These are phyloP conservation scores for Crithidia sp. DNA, from an alignment of 208 protist genomes.

Conservation along the genomic window DNA sequence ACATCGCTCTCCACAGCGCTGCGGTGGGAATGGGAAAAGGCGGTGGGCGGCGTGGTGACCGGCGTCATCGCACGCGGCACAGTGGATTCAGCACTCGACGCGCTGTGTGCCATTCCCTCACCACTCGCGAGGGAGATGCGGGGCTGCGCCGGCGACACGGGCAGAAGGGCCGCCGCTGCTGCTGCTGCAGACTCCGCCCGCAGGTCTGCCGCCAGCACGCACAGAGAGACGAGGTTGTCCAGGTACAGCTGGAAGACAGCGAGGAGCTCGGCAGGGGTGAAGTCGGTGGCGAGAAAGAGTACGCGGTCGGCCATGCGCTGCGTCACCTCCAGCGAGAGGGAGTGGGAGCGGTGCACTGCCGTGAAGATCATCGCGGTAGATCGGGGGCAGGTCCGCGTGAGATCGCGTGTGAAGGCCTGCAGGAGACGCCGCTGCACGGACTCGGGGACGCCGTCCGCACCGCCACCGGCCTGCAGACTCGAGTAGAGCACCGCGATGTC, in stretches of 20 bases:
- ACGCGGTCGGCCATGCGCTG: constrained; percentile 66
- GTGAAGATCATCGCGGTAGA: constrained; percentile 79
- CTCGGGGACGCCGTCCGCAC: constrained; percentile 6
- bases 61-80: background rate
- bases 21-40: constrained; percentile 5
- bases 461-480: constrained; percentile 28
- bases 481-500: constrained; percentile 80
- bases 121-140: no score
- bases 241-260: constrained; percentile 76
- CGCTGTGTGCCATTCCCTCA: no score
- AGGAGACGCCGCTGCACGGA: constrained; percentile 38
- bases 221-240: constrained; percentile 47
- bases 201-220: constrained; percentile 31
- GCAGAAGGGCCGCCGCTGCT: no score
- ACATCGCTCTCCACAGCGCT: constrained; percentile 31
- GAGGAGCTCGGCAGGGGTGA: constrained; percentile 77
- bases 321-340: constrained; percentile 40
- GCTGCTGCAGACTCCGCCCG: background rate
- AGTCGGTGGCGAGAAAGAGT: constrained; percentile 82
- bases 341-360: constrained; percentile 32
- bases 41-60: background rate
- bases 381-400: constrained; percentile 56
- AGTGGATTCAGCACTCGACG: no score
- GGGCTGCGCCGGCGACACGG: no score
- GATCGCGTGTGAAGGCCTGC: constrained; percentile 38